These are phyloP conservation scores for Neurospora sp. DNA, from an alignment of 495 filamentous ascomycete species.

Conservation along the genomic window DNA sequence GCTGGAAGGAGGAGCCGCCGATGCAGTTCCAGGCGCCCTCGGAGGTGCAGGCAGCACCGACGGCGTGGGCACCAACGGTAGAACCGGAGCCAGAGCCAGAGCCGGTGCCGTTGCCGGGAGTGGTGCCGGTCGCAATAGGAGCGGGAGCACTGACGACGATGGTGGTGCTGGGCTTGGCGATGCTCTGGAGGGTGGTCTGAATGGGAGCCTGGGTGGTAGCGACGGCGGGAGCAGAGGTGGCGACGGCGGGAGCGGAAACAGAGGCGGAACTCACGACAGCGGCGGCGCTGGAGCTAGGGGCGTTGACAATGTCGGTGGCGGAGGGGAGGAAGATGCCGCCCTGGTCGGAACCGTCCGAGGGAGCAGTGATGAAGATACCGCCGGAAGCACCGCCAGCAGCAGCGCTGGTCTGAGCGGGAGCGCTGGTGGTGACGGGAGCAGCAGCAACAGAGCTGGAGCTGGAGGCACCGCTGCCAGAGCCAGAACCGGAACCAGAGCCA, in stretches of 20 bases:
- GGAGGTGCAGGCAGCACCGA: constrained; percentile 34
- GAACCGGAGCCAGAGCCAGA: constrained; percentile 4
- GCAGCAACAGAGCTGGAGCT: neutral
- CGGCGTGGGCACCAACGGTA: constrained; percentile 19
- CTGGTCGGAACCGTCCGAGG: neutral
- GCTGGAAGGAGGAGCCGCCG: constrained; percentile 48
- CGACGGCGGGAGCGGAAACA: neutral
- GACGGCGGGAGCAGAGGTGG: neutral
- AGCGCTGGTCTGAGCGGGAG: constrained; percentile 7
- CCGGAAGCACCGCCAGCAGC: constrained; percentile 4
- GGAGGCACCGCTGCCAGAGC: neutral
- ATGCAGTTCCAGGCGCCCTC: constrained; percentile 60
- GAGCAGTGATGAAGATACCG: constrained; percentile 22
- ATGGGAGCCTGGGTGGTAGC: neutral
- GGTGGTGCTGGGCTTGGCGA: constrained; percentile 11
- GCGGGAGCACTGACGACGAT: constrained; percentile 12
- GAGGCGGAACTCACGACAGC: constrained; percentile 1
- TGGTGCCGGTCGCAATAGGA: constrained; percentile 6
- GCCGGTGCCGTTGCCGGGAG: constrained; percentile 7
- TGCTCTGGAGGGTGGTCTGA: constrained; percentile 9
- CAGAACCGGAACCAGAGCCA: neutral
- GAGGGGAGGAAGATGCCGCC: neutral
- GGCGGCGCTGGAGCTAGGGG: neutral
- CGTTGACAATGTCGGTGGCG: constrained; percentile 14
- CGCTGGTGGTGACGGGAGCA: constrained; percentile 4